phyloP scores from a whole-genome alignment of 129 eudicot species.

The Flaveria brownii region DNA sequence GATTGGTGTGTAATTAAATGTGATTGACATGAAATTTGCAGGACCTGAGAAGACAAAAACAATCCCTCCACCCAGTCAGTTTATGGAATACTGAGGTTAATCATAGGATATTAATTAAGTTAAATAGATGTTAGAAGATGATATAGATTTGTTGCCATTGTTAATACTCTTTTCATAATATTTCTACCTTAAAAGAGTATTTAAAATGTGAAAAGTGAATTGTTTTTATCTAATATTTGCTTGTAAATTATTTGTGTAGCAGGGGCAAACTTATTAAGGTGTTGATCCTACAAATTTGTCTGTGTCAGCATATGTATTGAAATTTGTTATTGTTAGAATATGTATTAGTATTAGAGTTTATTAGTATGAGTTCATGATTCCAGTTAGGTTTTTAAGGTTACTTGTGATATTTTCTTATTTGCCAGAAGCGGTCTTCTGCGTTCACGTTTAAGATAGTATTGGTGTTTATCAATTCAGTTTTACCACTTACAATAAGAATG shows the following conservation, averaged over 20 bases:
- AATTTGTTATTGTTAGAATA: too few species aligned
- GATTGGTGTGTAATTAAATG: neutral
- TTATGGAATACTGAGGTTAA: slow-evolving; percentile 49
- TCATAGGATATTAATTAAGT: neutral
- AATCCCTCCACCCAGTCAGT: slow-evolving; percentile 79
- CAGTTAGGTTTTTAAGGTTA: too few species aligned
- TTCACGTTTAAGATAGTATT: too few species aligned
- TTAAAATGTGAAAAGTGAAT: neutral
- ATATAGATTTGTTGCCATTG: slow-evolving; percentile 31
- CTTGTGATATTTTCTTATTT: too few species aligned
- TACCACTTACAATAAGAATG: too few species aligned
- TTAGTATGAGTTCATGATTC: too few species aligned
- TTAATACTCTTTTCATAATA: slow-evolving; percentile 17
- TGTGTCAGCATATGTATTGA: too few species aligned
- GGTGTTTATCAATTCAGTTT: too few species aligned
- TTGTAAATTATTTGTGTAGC: neutral
- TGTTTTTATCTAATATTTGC: neutral
- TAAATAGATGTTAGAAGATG: slow-evolving; percentile 17
- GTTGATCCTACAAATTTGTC: neutral
- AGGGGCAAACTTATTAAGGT: neutral
- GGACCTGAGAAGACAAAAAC: slow-evolving; percentile 68
- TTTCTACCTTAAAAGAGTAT: neutral
- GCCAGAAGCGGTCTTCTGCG: too few species aligned
- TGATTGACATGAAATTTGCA: slow-evolving; percentile 33
- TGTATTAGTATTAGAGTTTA: too few species aligned